Evolutionary conservation across 495 filamentous ascomycete species (phyloP).

Genomic region (Neurospora sp.): DNA sequence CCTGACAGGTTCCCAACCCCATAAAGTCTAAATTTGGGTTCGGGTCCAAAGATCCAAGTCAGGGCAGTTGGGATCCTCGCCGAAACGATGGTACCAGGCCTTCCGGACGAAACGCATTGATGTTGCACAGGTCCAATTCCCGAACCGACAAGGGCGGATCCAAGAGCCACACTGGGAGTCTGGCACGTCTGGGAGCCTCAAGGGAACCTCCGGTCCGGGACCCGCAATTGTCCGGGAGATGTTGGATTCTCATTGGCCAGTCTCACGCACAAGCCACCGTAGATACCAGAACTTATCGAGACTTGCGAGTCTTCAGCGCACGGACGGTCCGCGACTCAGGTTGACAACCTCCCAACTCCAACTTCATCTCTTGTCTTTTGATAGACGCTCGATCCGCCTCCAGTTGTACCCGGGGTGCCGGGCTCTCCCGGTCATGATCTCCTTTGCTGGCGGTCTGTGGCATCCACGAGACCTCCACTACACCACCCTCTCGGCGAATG

Average conservation of each 20-base stretch:
- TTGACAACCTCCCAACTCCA: not conserved
- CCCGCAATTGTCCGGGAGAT: not conserved
- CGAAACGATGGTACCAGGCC: not conserved
- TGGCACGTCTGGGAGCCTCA: not conserved
- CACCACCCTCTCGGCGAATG: not conserved
- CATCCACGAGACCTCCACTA: not conserved
- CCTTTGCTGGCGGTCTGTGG: not conserved
- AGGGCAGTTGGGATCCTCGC: not conserved
- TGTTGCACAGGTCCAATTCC: not conserved
- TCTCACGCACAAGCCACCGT: not conserved
- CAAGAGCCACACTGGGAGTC: not conserved
- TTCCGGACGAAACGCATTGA: not conserved
- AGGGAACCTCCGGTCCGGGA: not conserved
- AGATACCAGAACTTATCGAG: not conserved
- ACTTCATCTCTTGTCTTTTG: not conserved
- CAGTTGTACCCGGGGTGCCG: not conserved
- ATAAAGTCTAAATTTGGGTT: not conserved
- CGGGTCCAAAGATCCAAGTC: not conserved
- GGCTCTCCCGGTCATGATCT: not conserved
- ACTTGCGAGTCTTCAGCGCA: not conserved
- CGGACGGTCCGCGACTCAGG: not conserved
- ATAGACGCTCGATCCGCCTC: not conserved
- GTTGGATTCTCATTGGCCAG: not conserved
- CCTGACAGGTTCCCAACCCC: not conserved
- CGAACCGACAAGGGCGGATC: not conserved